Base-by-base conservation (phyloP, 2,329 filamentous ascomycete genomes). In the Tolypocladium amazonense region DNA sequence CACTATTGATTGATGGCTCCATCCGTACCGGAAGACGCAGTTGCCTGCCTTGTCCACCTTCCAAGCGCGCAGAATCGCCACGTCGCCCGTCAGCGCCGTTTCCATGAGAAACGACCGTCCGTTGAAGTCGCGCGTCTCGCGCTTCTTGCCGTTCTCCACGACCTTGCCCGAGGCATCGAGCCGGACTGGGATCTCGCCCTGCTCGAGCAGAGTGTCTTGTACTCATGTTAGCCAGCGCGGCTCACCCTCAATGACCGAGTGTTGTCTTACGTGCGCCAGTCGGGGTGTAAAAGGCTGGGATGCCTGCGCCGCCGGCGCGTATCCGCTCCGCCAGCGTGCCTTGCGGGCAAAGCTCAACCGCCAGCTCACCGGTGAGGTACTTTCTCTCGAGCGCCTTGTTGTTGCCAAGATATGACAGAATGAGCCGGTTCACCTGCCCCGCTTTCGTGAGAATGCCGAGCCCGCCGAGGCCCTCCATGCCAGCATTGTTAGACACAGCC, bases 401-500 rank as follows among this genome's bases (percentile, higher is more conserved):
- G 63, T 87, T 85, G 11, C 89, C 89, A 14, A 93, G 81, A 63
- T 88, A 92, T 6, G 87, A 90, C 27, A 90, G 78, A 62, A 92
- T 85, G 70, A 92, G 83, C 60, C 88, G 85, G 62, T 83, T 79
- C 45, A 93, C 79, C 67, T 91, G 88, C 15, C 88, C 88, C 0
- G 85, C 83, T 59, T 85, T 81, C 0, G 88, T 83, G 37, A 92
- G 79, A 11, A 84, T 81, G 1, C 88, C 85, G 20, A 93, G 76
- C 1, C 89, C 89, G 5, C 86, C 83, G 57, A 81, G 83, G 35
- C 85, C 84, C 45, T 88, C 84, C 37, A 85, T 79, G 33, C 89
- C 89, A 9, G 89, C 89, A 69, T 93, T 93, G 70, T 93, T 93
- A 57, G 88, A 92, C 2, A 92, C 87, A 25, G 88, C 88, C 0